Base-by-base conservation (phyloP, 2,329 filamentous ascomycete genomes). In the Botrytis hyacinthi region DNA sequence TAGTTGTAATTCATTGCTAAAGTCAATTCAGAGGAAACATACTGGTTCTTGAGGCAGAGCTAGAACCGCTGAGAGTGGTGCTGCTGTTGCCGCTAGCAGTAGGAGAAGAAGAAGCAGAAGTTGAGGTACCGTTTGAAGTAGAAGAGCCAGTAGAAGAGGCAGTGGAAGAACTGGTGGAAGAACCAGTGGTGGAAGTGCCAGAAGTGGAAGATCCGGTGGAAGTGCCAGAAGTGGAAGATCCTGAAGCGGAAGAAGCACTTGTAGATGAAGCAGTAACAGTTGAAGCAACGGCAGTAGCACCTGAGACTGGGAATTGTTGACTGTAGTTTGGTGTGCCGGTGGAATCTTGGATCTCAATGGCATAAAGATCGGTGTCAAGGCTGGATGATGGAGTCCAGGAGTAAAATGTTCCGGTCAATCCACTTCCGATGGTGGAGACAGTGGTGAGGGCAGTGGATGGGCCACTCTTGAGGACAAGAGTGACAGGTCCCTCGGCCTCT, bases 381-480 rank as follows among this genome's bases (percentile, higher is more conserved):
- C 54, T 69, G 22, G 78, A 20, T 35, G 78, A 71, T 46, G 76
- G 76, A 37, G 74, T 76, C 77, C 77, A 81, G 16, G 48, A 59
- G 74, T 73, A 80, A 14, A 77, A 78, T 18, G n/a, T 54, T 29
- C 51, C 51, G 10, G 51, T 75, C 18, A 77, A 71, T 61, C 76
- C 78, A 80, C 80, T 76, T 26, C 74, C 75, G 63, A 81, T 77
- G 37, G 76, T 77, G 63, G 44, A 68, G 46, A 81, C 79, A 32
- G 76, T 76, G 22, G 70, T 51, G 16, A 80, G 75, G 46, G 73
- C 60, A 29, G 71, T 78, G 4, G 79, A 72, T 59, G 73, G 40
- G 29, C 79, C 80, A 57, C 77, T 76, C 77, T 78, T 80, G 32
- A 81, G 73, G 20, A 75, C 46, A 40, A 81, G 63, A 29, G 77